Base-by-base conservation (phyloP, 2,329 filamentous ascomycete genomes). In the Diaporthe citri region DNA sequence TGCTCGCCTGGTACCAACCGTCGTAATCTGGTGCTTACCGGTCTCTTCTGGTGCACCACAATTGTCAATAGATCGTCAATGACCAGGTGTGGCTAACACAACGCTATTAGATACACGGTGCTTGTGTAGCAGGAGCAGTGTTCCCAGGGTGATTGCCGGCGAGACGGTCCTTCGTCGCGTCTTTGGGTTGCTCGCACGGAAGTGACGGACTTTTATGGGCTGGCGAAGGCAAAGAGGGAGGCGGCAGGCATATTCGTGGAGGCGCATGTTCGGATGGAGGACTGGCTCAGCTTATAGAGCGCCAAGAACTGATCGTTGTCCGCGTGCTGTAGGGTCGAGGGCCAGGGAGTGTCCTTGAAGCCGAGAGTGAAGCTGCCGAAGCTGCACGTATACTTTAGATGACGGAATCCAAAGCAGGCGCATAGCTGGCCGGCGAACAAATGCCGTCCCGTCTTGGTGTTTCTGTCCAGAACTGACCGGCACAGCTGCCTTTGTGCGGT, bases 181-280 rank as follows among this genome's bases (percentile, higher is more conserved):
- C 22, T 43, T 20, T 3, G 12, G 8, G 39, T 15, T 17, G 25
- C 8, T 28, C 41, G 25, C 8, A 28, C n/a, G 25, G 7, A 13
- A 31, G 39, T 39, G 10, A n/a, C n/a, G 4, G 56, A 41, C 12
- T 7, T n/a, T 25, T 5, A n/a, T 12, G 5, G 22, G 10, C 34
- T 41, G 22, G 10, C 22, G 34, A 41, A 17, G 36, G 34, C 4
- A 22, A 25, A 12, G 2, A 39, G 34, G 34, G 12, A 39, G 56
- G 20, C 57, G 55, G 57, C 57, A 34, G 36, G 52, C 52, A 28
- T 13, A 25, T n/a, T 22, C 7, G 28, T 13, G 28, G 51, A n/a
- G 62, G 2, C 31, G 34, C 4, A 4, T n/a, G 62, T 66, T 66
- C 62, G 62, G 62, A 51, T 51, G 62, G 60, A 51, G 43, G 28